Evolutionary conservation across 306 rosid species (phyloP).

Genomic region (Prunus padus): DNA sequence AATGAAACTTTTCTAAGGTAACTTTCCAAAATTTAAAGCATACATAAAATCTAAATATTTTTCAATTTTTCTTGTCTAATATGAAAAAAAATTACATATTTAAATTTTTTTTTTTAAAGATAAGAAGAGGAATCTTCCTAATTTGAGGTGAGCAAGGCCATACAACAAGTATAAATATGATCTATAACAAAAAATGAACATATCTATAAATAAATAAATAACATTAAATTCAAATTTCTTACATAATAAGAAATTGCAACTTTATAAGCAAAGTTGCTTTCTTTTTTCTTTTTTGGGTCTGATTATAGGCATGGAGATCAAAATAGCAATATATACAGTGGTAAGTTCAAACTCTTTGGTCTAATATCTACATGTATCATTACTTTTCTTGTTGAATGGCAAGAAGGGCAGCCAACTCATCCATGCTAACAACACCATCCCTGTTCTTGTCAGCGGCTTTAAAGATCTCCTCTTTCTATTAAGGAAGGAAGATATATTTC

Average conservation of each 20-base stretch:
- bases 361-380: slow-evolving; percentile 26
- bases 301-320: neutral
- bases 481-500: slow-evolving; percentile 36
- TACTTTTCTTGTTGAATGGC: slow-evolving; percentile 91
- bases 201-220: neutral
- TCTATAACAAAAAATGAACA: neutral
- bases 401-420: slow-evolving; percentile 90
- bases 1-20: neutral
- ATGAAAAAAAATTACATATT: too few relatives aligned
- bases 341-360: slow-evolving; percentile 7
- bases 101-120: too few relatives aligned
- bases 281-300: neutral
- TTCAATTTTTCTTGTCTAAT: neutral
- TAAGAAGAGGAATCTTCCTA: neutral
- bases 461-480: slow-evolving; percentile 87
- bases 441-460: slow-evolving; percentile 86
- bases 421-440: slow-evolving; percentile 86
- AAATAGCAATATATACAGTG: neutral
- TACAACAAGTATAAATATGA: neutral
- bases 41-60: neutral
- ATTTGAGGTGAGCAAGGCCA: neutral
- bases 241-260: neutral
- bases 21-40: neutral
- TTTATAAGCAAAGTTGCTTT: neutral
- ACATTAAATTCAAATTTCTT: neutral